Conservation (phyloP, 495 filamentous ascomycete genomes). For the Sphaerosporella brunnea region DNA sequence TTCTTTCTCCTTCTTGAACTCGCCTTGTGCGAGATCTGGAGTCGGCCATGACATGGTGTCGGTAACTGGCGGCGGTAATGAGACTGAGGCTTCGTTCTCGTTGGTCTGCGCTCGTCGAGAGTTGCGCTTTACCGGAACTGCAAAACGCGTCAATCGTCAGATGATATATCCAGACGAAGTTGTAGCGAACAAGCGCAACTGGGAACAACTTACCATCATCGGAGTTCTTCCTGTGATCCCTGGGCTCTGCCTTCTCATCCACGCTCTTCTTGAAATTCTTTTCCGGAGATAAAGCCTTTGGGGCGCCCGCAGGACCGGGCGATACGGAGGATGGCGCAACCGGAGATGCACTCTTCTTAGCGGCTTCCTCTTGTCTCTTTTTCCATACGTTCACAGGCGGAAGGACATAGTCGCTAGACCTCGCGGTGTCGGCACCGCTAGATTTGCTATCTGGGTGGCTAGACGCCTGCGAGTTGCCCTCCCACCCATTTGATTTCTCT, state of each 20-base stretch:
- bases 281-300: not conserved
- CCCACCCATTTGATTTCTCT: slow-evolving; percentile 46
- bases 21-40: slow-evolving; percentile 57
- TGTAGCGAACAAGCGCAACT: not conserved
- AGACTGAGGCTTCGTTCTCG: not conserved
- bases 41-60: slow-evolving; percentile 79
- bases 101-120: slow-evolving; percentile 5
- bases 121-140: not conserved
- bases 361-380: slow-evolving; percentile 51
- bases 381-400: slow-evolving; percentile 72
- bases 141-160: not conserved
- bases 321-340: not conserved
- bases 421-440: slow-evolving; percentile 1
- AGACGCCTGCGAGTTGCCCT: slow-evolving; percentile 47
- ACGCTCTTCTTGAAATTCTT: not conserved
- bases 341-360: slow-evolving; percentile 15
- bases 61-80: slow-evolving; percentile 42
- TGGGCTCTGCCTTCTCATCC: slow-evolving; percentile 22
- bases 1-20: slow-evolving; percentile 55
- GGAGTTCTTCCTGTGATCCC: slow-evolving; percentile 34
- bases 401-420: not conserved
- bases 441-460: slow-evolving; percentile 13
- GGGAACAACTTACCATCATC: slow-evolving; percentile 30
- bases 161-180: not conserved
- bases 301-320: not conserved